These are phyloP conservation scores for Puccinia horiana DNA, from an alignment of 1,284 basidiomycete species.

Conservation along the genomic window DNA sequence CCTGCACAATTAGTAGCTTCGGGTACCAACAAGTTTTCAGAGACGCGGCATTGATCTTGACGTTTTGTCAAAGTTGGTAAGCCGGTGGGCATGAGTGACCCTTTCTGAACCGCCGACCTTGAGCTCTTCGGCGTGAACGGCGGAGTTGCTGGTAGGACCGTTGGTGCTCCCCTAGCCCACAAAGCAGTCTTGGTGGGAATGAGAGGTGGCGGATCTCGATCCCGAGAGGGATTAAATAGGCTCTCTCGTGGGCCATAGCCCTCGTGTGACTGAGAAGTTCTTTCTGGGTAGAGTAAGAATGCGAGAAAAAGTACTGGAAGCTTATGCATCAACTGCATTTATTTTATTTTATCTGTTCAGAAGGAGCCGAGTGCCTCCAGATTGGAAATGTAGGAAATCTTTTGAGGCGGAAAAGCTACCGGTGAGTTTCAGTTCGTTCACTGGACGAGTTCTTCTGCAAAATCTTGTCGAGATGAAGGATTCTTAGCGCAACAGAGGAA, in stretches of 20 bases:
- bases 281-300: not conserved
- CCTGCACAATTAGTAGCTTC: conserved; percentile 19
- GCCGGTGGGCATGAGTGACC: not conserved
- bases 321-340: not conserved
- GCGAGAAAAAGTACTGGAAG: not conserved
- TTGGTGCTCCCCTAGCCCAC: not conserved
- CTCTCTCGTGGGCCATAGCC: not conserved
- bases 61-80: not conserved
- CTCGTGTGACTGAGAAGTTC: not conserved
- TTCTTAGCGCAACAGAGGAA: too few species aligned
- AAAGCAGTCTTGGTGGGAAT: not conserved
- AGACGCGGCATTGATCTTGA: conserved; percentile 17
- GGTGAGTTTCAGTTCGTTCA: too few species aligned
- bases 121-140: not conserved
- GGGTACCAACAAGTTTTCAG: conserved; percentile 21
- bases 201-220: not conserved
- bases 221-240: not conserved
- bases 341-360: not conserved
- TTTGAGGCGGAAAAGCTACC: too few species aligned
- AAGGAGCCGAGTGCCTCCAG: too few species aligned
- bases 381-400: too few species aligned
- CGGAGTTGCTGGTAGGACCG: not conserved
- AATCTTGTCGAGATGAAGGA: too few species aligned
- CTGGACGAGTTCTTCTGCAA: too few species aligned
- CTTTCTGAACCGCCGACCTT: conserved; percentile 14